phyloP scores from a whole-genome alignment of 176 grass and related monocot genomes.

The Bonia amplexicaulis region DNA sequence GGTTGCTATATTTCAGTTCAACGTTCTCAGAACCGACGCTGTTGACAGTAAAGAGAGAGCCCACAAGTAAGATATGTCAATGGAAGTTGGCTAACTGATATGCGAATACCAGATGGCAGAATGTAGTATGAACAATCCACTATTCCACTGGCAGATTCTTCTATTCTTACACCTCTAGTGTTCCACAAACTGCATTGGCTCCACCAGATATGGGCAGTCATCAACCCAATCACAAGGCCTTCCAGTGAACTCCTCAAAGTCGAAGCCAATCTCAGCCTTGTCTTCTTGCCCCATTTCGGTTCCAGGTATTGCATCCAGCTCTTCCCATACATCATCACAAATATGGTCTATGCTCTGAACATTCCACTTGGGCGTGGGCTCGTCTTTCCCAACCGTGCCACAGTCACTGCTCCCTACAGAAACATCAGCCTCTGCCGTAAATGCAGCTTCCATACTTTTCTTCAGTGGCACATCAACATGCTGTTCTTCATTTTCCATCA shows the following conservation, averaged over 20 bases:
- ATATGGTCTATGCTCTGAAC: constrained; percentile 18
- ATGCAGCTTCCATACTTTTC: background rate
- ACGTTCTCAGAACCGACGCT: background rate
- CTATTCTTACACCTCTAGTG: constrained; percentile 12
- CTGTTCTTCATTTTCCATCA: constrained; percentile 25
- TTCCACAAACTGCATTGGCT: constrained; percentile 40
- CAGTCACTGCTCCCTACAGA: constrained; percentile 5
- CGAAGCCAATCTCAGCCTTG: background rate
- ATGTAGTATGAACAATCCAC: background rate
- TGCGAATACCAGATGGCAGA: background rate
- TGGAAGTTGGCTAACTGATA: background rate
- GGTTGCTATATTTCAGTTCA: background rate
- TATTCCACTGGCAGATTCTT: background rate
- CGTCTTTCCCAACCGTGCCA: background rate
- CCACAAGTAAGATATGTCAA: background rate
- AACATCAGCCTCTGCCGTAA: background rate
- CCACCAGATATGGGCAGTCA: constrained; percentile 24
- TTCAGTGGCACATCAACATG: background rate
- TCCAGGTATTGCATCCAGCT: constrained; percentile 25
- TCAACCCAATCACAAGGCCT: constrained; percentile 43
- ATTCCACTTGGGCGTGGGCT: background rate
- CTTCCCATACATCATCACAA: constrained; percentile 34
- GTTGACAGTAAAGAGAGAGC: background rate
- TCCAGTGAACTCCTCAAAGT: constrained; percentile 5
- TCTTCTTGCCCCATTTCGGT: constrained; percentile 25